A percentile compares a stretch with the other conserved stretches of the same genome.
These are phyloP conservation scores for Paxillus involutus DNA, from an alignment of 768 basidiomycete genomes.

Conservation along the genomic window DNA sequence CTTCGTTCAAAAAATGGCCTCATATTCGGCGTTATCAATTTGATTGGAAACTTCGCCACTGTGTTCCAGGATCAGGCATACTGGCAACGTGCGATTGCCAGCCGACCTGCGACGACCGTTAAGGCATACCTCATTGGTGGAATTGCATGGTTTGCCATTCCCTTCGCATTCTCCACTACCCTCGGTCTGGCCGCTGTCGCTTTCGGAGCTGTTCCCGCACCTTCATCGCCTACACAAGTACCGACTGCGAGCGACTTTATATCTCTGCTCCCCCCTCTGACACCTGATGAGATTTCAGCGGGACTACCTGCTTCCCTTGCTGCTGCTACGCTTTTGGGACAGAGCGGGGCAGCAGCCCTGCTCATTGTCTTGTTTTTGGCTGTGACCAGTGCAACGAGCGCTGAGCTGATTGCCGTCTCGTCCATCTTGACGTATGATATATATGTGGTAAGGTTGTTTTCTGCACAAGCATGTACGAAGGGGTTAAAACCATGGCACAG, in stretches of 20 bases:
- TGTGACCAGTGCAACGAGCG: conserved; percentile 81
- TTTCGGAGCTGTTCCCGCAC: conserved; percentile 46
- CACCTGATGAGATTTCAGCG: conserved; percentile 73
- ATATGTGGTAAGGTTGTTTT: conserved; percentile 54
- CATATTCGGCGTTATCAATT: conserved; percentile 85
- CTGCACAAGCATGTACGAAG: background rate
- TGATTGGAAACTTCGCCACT: conserved; percentile 79
- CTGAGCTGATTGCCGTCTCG: conserved; percentile 91
- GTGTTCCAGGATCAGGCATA: conserved; percentile 76
- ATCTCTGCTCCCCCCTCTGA: conserved; percentile 42
- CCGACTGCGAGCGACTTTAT: conserved; percentile 51
- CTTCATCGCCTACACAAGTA: conserved; percentile 27
- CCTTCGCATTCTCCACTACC: conserved; percentile 83
- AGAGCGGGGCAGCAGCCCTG: conserved; percentile 76
- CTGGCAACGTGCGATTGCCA: conserved; percentile 92
- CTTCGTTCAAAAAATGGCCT: conserved; percentile 76
- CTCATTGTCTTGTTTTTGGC: conserved; percentile 84
- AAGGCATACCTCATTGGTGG: conserved; percentile 92
- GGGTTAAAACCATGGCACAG: conserved; percentile 28
- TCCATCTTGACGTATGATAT: conserved; percentile 82
- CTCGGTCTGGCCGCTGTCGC: conserved; percentile 89
- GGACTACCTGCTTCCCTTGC: conserved; percentile 86
- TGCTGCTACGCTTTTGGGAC: conserved; percentile 77
- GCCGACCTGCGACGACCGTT: conserved; percentile 78
- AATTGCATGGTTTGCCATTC: conserved; percentile 89